These are phyloP conservation scores for Hortaea werneckii DNA, from an alignment of 2,329 filamentous ascomycete species.

Conservation along the genomic window DNA sequence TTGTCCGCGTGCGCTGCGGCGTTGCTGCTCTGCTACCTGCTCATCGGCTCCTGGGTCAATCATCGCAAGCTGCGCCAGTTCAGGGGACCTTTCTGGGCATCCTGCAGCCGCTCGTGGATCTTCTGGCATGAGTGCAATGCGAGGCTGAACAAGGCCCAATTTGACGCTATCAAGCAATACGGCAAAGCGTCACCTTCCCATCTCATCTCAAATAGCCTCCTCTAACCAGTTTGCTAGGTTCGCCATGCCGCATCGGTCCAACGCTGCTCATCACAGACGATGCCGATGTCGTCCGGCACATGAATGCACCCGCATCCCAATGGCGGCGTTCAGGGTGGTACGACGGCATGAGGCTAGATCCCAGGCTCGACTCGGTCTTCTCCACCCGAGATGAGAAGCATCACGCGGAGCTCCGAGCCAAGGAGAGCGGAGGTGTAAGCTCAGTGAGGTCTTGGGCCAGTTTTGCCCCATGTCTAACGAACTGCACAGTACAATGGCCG, in stretches of 20 bases:
- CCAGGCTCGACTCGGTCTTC: constrained; percentile 46
- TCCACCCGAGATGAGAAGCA: constrained; percentile 39
- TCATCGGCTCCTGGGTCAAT: constrained; percentile 12
- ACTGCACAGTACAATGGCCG: constrained; percentile 42
- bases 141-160: constrained; percentile 11
- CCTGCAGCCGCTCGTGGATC: constrained; percentile 15
- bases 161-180: constrained; percentile 17
- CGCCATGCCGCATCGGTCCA: constrained; percentile 38
- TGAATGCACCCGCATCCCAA: constrained; percentile 28
- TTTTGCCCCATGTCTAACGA: not conserved
- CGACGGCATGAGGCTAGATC: constrained; percentile 41
- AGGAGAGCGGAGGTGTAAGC: constrained; percentile 20
- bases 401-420: constrained; percentile 38
- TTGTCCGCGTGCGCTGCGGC: no score
- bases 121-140: constrained; percentile 18
- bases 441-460: no score
- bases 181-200: constrained; percentile 9
- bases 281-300: constrained; percentile 37
- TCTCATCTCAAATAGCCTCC: no score
- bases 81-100: constrained; percentile 16
- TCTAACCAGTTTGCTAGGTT: constrained; percentile 18
- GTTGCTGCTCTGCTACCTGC: constrained; percentile 7
- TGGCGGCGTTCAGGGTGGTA: constrained; percentile 35
- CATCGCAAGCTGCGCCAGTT: constrained; percentile 19
- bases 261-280: constrained; percentile 41